Conservation (phyloP, 305 asterid genomes). For the Rubia peregrina region DNA sequence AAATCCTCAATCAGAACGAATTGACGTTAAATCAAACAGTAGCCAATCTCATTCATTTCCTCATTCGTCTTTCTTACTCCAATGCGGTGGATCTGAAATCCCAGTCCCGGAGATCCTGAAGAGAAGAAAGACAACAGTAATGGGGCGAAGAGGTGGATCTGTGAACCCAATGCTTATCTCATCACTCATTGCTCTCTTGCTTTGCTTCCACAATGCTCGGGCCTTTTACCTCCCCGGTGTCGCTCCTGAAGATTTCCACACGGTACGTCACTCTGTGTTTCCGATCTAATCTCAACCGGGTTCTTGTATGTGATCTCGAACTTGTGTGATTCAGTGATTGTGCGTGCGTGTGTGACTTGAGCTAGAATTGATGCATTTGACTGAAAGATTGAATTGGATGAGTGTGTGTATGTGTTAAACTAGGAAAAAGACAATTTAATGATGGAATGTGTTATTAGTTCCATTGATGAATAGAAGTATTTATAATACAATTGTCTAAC, state of each 20-base stretch:
- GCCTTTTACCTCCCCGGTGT: conserved; percentile 69
- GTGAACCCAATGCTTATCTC: conserved; percentile 9
- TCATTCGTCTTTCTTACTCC: conserved; percentile 7
- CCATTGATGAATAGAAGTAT: no score
- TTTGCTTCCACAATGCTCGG: conserved; percentile 37
- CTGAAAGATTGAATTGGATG: background rate
- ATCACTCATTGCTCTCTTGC: conserved; percentile 24
- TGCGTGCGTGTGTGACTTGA: background rate
- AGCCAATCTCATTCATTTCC: conserved; percentile 2
- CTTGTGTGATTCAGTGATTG: background rate
- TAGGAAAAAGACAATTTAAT: no score
- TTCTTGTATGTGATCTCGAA: background rate
- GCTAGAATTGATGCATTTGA: background rate
- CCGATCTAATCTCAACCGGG: background rate
- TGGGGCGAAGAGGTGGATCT: conserved; percentile 24
- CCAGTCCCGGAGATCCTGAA: background rate
- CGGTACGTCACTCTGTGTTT: conserved; percentile 25
- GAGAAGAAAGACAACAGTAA: background rate
- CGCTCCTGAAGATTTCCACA: conserved; percentile 65
- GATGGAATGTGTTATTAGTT: no score
- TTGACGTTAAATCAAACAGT: background rate
- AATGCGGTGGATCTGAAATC: conserved; percentile 14
- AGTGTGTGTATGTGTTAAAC: background rate
- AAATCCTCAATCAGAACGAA: conserved; percentile 3
- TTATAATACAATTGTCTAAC: no score